Conservation (phyloP, 2,329 filamentous ascomycete species). For the Diaporthe capsici region DNA sequence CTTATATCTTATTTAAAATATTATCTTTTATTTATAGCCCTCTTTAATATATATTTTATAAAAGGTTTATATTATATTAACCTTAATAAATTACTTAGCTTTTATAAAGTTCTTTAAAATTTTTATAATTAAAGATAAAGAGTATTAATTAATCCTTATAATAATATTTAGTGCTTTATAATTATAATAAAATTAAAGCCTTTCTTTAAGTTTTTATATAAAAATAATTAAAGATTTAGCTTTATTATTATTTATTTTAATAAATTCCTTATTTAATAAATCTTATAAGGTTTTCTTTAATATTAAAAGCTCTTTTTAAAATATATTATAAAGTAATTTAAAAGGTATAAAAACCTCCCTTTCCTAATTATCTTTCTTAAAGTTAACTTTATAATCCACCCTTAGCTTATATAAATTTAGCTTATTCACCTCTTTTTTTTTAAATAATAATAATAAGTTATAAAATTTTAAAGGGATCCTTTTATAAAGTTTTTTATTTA, state of each 20-base stretch:
- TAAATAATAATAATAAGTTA: neutral
- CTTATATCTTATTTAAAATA: neutral
- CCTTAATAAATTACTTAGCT: neutral
- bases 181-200: neutral
- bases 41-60: neutral
- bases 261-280: neutral
- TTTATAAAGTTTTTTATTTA: neutral
- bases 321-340: neutral
- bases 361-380: neutral
- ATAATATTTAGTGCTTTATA: neutral
- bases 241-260: neutral
- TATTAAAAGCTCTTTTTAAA: neutral
- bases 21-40: neutral
- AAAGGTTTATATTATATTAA: neutral
- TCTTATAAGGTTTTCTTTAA: neutral
- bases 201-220: neutral
- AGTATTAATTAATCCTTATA: neutral
- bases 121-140: neutral
- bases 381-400: neutral
- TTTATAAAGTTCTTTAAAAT: neutral
- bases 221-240: neutral
- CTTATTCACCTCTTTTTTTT: neutral
- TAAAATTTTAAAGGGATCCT: neutral
- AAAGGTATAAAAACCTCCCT: neutral
- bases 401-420: neutral